A percentile compares a stretch with the other conserved stretches of the same genome.
These are phyloP conservation scores for Trichosporon faecale DNA, from an alignment of 1,284 basidiomycete genomes.

Conservation along the genomic window DNA sequence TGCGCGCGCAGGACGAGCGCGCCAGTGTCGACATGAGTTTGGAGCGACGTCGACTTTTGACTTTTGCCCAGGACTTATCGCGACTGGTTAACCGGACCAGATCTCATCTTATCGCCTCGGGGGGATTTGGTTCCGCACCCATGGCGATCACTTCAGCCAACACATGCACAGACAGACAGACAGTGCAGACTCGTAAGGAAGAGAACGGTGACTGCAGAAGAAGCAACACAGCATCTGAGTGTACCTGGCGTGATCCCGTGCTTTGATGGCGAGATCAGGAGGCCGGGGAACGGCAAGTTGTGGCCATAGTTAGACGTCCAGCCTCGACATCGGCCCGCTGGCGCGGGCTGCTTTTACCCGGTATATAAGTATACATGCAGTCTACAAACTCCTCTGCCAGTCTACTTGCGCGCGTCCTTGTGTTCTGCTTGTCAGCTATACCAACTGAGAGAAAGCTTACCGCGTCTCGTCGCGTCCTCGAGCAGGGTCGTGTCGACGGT, in stretches of 20 bases:
- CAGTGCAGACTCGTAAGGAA: neutral
- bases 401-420: constrained; percentile 11
- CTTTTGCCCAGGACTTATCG: neutral
- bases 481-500: constrained; percentile 93
- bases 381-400: constrained; percentile 1
- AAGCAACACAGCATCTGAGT: neutral
- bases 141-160: neutral
- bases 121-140: neutral
- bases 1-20: constrained; percentile 27
- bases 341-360: neutral
- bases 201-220: too few relatives aligned
- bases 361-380: constrained; percentile 6
- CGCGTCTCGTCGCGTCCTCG: constrained; percentile 96
- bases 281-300: too few relatives aligned
- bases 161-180: neutral
- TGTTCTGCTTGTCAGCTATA: neutral
- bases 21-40: constrained; percentile 16
- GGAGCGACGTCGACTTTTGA: neutral
- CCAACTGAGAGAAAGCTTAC: constrained; percentile 55
- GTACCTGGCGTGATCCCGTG: too few relatives aligned
- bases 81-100: neutral
- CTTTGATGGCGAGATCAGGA: too few relatives aligned
- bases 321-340: too few relatives aligned
- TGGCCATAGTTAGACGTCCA: too few relatives aligned
- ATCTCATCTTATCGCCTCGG: neutral